phyloP scores from a whole-genome alignment of 352 stramenopile genomes.

The Globisporangium echinulatum region DNA sequence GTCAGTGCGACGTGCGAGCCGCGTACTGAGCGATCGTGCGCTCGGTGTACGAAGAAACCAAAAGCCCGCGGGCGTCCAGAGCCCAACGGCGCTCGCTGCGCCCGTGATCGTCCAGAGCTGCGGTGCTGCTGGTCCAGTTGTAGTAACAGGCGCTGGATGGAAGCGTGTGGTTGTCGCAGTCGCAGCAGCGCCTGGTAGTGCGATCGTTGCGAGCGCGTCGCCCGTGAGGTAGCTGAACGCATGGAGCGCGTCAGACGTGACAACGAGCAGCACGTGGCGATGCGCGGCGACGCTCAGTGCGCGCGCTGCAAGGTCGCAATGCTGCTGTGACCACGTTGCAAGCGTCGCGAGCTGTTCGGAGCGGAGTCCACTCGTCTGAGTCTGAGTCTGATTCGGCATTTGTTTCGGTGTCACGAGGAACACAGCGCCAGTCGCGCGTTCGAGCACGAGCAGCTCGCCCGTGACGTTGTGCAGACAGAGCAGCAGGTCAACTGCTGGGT shows the following conservation, averaged over 20 bases:
- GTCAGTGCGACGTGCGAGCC: not conserved
- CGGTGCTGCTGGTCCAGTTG: no score
- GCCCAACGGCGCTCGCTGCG: constrained; percentile 40
- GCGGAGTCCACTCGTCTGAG: not conserved
- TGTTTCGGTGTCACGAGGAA: constrained; percentile 33
- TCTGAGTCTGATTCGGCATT: not conserved
- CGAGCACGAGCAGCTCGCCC: constrained; percentile 61
- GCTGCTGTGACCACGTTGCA: constrained; percentile 12
- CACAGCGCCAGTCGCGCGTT: constrained; percentile 23
- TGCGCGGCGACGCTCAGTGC: constrained; percentile 27
- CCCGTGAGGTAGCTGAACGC: constrained; percentile 59
- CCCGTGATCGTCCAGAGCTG: constrained; percentile 47
- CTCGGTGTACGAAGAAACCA: constrained; percentile 57
- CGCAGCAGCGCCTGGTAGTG: constrained; percentile 17
- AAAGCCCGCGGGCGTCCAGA: constrained; percentile 49
- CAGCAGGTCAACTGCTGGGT: constrained; percentile 14
- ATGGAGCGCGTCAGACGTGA: constrained; percentile 14
- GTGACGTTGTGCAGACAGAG: constrained; percentile 64
- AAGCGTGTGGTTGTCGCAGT: not conserved
- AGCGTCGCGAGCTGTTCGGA: constrained; percentile 23
- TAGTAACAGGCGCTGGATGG: not conserved
- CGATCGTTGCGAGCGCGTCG: constrained; percentile 26
- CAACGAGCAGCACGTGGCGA: constrained; percentile 34
- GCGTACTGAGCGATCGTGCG: constrained; percentile 33
- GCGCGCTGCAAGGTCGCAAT: not conserved